Evolutionary conservation across 1,284 basidiomycete species (phyloP).

Genomic region (Puccinia brachypodii): DNA sequence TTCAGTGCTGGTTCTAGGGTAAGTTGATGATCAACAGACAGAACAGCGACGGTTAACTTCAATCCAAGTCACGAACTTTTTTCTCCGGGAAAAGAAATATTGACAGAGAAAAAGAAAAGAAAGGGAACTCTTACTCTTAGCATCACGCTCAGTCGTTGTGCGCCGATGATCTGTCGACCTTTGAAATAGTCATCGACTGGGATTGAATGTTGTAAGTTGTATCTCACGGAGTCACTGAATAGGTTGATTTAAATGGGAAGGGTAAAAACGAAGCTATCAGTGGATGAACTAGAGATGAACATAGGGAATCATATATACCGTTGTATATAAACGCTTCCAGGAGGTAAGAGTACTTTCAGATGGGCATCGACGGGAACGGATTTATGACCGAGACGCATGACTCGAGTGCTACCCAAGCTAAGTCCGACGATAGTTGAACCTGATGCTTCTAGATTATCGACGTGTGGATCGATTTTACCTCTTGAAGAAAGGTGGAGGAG

Average conservation of each 20-base stretch:
- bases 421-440: conserved; percentile 42
- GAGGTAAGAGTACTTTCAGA: conserved; percentile 26
- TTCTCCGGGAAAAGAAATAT: too few species aligned
- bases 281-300: background rate
- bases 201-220: conserved; percentile 26
- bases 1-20: too few species aligned
- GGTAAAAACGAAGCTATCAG: background rate
- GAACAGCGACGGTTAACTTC: too few species aligned
- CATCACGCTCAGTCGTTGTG: conserved; percentile 45
- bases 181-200: conserved; percentile 16
- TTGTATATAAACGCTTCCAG: conserved; percentile 45
- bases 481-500: conserved; percentile 39
- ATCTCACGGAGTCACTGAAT: conserved; percentile 24
- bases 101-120: background rate
- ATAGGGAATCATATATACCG: conserved; percentile 4
- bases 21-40: too few species aligned
- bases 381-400: conserved; percentile 28
- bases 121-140: conserved; percentile 25
- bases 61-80: too few species aligned
- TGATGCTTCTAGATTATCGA: conserved; percentile 45
- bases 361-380: background rate
- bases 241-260: background rate
- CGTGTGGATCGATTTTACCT: conserved; percentile 39
- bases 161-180: background rate
- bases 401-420: conserved; percentile 43